Percentiles rank a stretch among this genome's conserved stretches.
Conservation (phyloP, 2,329 filamentous ascomycete species). For the Microcyclospora tardicrescens region DNA sequence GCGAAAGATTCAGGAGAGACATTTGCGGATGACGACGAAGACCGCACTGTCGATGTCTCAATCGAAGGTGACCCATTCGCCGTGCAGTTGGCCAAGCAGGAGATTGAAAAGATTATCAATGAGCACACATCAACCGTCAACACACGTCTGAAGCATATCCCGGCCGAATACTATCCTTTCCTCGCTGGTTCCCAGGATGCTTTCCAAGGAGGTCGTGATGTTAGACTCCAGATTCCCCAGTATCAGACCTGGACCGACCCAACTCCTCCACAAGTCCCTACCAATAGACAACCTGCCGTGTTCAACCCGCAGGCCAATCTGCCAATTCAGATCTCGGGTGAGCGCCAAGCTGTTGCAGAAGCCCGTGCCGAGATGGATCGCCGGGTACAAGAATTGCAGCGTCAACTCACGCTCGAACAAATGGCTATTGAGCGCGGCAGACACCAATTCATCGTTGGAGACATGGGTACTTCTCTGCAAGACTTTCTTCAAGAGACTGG, state of each 20-base stretch:
- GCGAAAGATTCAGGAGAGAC: constrained; percentile 59
- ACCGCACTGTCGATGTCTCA: constrained; percentile 64
- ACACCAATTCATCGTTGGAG: constrained; percentile 90
- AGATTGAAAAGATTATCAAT: constrained; percentile 76
- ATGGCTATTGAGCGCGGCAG: constrained; percentile 71
- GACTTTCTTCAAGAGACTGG: constrained; percentile 85
- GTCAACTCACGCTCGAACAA: constrained; percentile 64
- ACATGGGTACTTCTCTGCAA: constrained; percentile 64
- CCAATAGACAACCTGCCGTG: constrained; percentile 50
- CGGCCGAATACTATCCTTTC: constrained; percentile 90
- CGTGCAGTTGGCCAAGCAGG: constrained; percentile 67
- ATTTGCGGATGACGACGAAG: constrained; percentile 58
- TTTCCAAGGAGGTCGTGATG: constrained; percentile 61
- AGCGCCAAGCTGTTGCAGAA: constrained; percentile 68
- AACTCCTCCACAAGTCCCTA: constrained; percentile 50
- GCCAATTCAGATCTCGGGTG: constrained; percentile 75
- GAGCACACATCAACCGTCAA: constrained; percentile 74
- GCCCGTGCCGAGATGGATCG: constrained; percentile 71
- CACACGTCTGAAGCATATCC: constrained; percentile 69
- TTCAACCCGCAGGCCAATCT: constrained; percentile 62
- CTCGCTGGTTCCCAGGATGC: constrained; percentile 68
- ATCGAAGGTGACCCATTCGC: constrained; percentile 88
- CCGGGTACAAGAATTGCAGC: constrained; percentile 60
- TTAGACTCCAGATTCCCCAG: constrained; percentile 71
- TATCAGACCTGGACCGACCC: constrained; percentile 61